A percentile compares a stretch with the other conserved stretches of the same genome.
Evolutionary conservation across 2,329 filamentous ascomycete genomes (phyloP).

Genomic region (Penicillium sp.): DNA sequence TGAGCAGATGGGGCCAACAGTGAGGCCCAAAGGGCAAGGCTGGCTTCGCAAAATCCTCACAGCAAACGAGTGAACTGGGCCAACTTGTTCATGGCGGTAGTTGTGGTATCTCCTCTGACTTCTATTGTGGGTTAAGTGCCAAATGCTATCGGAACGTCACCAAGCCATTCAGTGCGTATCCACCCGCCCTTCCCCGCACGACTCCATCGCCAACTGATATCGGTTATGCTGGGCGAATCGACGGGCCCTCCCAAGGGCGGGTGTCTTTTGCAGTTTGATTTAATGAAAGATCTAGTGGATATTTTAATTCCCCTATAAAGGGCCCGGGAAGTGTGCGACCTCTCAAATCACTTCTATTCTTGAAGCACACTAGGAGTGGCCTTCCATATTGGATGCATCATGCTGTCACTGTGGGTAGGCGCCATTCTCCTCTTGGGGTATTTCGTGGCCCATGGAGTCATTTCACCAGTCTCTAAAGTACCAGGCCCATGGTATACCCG

Average conservation of each 20-base stretch:
- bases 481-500: conserved; percentile 34
- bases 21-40: background rate
- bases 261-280: conserved; percentile 1
- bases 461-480: conserved; percentile 23
- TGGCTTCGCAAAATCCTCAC: background rate
- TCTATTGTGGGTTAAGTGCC: conserved; percentile 10
- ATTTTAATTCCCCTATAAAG: conserved; percentile 8
- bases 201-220: conserved; percentile 3
- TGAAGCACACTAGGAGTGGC: background rate
- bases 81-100: background rate
- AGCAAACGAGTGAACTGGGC: background rate
- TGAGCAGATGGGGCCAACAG: background rate
- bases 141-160: conserved; percentile 10
- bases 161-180: background rate
- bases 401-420: conserved; percentile 21
- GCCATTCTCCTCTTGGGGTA: conserved; percentile 12
- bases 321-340: background rate
- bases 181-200: conserved; percentile 19
- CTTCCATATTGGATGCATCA: background rate
- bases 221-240: conserved; percentile 4
- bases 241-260: background rate
- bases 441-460: conserved; percentile 9
- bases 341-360: background rate
- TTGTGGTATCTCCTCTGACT: conserved; percentile 17
- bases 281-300: conserved; percentile 2